phyloP scores from a whole-genome alignment of 2,329 filamentous ascomycete species.

The Phoma sp. region DNA sequence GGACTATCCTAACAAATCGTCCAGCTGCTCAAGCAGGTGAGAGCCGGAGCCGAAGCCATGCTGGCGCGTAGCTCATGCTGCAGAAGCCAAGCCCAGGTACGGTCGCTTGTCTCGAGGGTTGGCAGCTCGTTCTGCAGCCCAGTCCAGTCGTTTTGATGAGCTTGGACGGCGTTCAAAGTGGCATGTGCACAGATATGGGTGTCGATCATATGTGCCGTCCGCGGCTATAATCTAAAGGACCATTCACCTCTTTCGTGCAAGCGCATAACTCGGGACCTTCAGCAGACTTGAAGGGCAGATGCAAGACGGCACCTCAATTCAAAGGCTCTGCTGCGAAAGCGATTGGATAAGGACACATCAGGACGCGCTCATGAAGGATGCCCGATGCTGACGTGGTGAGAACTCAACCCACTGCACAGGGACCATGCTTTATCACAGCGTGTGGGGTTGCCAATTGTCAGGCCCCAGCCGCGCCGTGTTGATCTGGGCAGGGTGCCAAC shows the following conservation, averaged over 20 bases:
- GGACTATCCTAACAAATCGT: neutral
- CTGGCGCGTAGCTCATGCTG: slow-evolving; percentile 4
- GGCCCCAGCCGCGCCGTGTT: too few relatives aligned
- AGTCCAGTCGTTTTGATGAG: slow-evolving; percentile 13
- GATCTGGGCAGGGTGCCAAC: too few relatives aligned
- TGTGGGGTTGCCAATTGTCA: neutral
- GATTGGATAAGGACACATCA: too few relatives aligned
- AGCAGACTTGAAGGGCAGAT: too few relatives aligned
- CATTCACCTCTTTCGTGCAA: slow-evolving; percentile 34
- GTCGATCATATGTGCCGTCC: slow-evolving; percentile 6
- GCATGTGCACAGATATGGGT: slow-evolving; percentile 12
- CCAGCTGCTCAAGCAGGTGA: slow-evolving; percentile 19
- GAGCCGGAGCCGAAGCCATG: slow-evolving; percentile 9
- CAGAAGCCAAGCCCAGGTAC: neutral
- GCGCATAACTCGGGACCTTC: slow-evolving; percentile 3
- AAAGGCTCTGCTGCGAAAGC: too few relatives aligned
- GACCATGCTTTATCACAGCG: neutral
- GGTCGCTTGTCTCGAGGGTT: neutral
- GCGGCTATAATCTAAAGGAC: slow-evolving; percentile 2
- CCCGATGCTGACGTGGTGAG: neutral
- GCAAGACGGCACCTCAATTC: too few relatives aligned
- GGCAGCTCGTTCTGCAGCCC: neutral
- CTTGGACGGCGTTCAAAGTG: slow-evolving; percentile 1
- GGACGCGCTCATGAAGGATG: neutral
- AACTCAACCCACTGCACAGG: slow-evolving; percentile 11